Percentiles rank a stretch among this genome's conserved stretches.
phyloP scores from a whole-genome alignment of 2,329 filamentous ascomycete genomes.

The Metarhizium sp. region DNA sequence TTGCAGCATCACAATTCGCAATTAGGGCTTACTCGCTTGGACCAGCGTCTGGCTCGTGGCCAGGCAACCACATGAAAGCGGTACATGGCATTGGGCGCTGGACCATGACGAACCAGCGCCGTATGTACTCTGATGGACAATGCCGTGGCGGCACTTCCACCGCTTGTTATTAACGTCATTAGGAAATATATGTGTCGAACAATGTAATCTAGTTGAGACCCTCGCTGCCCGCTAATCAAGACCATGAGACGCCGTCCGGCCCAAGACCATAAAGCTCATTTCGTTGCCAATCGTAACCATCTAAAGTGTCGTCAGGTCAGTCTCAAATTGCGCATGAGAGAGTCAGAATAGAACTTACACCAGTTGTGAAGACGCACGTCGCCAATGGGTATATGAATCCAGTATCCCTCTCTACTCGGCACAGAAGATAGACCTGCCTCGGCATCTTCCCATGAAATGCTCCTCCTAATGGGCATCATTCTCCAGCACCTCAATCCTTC shows the following conservation, averaged over 20 bases:
- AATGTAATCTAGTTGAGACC: neutral
- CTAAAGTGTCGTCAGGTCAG: neutral
- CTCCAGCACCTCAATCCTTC: constrained; percentile 11
- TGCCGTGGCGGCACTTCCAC: too few relatives aligned
- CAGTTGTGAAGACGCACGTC: constrained; percentile 1
- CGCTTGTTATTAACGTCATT: neutral
- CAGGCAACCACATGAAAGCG: too few relatives aligned
- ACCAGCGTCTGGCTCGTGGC: too few relatives aligned
- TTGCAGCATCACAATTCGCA: too few relatives aligned
- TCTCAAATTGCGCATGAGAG: neutral
- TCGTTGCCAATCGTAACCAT: neutral
- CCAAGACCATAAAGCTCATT: neutral
- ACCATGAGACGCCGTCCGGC: neutral
- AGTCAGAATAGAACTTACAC: neutral
- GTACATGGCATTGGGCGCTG: too few relatives aligned
- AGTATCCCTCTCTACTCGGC: constrained; percentile 6
- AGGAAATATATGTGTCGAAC: neutral
- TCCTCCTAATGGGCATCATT: constrained; percentile 3
- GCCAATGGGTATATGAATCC: constrained; percentile 10
- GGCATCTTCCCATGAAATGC: neutral
- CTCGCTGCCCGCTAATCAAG: neutral
- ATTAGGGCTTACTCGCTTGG: too few relatives aligned
- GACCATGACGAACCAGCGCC: too few relatives aligned
- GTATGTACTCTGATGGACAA: too few relatives aligned
- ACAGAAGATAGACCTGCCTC: neutral